Evolutionary conservation across 2,329 filamentous ascomycete species (phyloP).

Genomic region (Dactylellina drechsleri): DNA sequence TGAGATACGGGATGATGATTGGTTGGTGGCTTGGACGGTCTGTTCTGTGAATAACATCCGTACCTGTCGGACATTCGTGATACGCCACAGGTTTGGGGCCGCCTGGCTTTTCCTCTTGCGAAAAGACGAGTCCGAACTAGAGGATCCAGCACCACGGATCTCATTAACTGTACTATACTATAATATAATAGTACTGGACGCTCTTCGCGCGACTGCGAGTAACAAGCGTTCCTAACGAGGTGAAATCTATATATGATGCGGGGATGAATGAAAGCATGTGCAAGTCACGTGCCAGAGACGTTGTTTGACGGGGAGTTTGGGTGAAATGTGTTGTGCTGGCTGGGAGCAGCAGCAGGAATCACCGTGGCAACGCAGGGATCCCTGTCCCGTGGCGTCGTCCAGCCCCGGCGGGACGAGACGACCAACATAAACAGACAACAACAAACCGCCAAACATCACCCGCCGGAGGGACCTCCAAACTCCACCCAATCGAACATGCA

Average conservation of each 20-base stretch:
- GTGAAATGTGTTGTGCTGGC: slow-evolving; percentile 26
- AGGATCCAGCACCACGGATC: too few species aligned
- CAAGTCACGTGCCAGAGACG: background rate
- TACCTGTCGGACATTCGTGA: too few species aligned
- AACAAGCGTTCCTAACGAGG: too few species aligned
- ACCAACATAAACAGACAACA: slow-evolving; percentile 43
- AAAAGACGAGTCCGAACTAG: background rate
- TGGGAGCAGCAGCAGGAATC: slow-evolving; percentile 18
- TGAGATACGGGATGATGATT: too few species aligned
- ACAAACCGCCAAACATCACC: slow-evolving; percentile 19
- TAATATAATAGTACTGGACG: too few species aligned
- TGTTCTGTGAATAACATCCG: background rate
- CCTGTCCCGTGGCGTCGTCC: too few species aligned
- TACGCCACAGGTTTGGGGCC: too few species aligned
- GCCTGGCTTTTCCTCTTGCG: background rate
- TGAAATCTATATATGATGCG: too few species aligned
- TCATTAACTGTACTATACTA: too few species aligned
- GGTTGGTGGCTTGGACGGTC: background rate
- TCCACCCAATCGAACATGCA: slow-evolving; percentile 39
- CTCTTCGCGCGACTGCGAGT: too few species aligned
- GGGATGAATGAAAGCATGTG: too few species aligned
- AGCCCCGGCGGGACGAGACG: background rate
- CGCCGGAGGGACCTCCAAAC: background rate
- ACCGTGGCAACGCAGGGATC: slow-evolving; percentile 43
- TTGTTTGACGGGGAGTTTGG: background rate